Evolutionary conservation across 192 early-diverging fungal species (phyloP), one percentile per base, ranked within the genome.

Genomic region (Coemansia umbellata): DNA sequence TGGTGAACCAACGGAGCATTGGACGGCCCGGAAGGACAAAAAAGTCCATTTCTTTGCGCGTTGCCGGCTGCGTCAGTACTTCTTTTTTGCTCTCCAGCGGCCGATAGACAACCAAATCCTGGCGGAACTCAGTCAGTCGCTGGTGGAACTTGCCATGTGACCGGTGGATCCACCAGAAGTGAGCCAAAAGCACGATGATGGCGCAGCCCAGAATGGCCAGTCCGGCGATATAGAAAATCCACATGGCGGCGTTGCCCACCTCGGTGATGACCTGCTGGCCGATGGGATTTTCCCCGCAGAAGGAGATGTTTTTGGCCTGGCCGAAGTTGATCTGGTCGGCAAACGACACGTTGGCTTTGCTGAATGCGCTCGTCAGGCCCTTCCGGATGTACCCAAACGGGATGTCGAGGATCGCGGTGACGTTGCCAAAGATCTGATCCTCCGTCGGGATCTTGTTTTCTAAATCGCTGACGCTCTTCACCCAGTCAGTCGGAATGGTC

Each of bases 391-490:
- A 53, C 37, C 33, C 32, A 42, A 74, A 74, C 9, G 70, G 70
- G 15, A 66, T 47, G 42, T 74, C 59, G 27, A 74, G 56, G n/a
- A 74, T 30, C 33, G 33, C 10, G 0, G 59, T 61, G 40, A 74
- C 44, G 51, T 74, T 63, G 47, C 70, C 70, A 11, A 74, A 74
- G 1, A 74, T 62, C 50, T 74, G 39, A 21, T 66, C 59, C 31
- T 66, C 63, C 14, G 70, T 62, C 10, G 70, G 70, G 18, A 74
- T 74, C 57, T 62, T 62, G 41, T 54, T 31, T 3, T 41, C 26
- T 28, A 74, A 31, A 5, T 35, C 40, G 28, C 35, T 37, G 45
- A 74, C 58, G 47, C 55, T 74, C 39, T 58, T 40, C 14, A 53
- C 41, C 70, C 70, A 74, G 59, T 66, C 63, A 33, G 40, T 45